Evolutionary conservation across 768 basidiomycete genomes (phyloP).

Genomic region (Lactarius hengduanensis): DNA sequence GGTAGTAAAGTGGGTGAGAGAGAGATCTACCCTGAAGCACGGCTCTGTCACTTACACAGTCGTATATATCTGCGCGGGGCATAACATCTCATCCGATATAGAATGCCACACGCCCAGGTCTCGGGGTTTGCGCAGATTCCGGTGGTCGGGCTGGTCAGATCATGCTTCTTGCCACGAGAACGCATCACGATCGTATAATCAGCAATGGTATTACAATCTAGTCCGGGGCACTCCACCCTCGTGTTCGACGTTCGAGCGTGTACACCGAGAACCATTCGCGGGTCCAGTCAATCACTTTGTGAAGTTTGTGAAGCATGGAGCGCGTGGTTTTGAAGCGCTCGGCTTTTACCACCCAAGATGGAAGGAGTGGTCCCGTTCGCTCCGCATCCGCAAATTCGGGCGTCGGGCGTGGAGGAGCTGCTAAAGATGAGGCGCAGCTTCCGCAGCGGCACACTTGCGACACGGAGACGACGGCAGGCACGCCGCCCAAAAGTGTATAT

Average conservation of each 20-base stretch:
- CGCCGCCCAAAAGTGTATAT: neutral
- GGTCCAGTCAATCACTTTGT: constrained; percentile 5
- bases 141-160: constrained; percentile 3
- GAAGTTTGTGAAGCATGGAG: neutral
- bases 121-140: constrained; percentile 4
- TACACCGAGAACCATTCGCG: neutral
- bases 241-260: constrained; percentile 9
- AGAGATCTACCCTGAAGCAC: neutral
- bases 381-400: neutral
- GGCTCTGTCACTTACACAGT: neutral
- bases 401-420: neutral
- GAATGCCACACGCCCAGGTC: constrained; percentile 2
- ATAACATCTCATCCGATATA: neutral
- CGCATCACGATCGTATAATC: constrained; percentile 3
- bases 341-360: constrained; percentile 6
- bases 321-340: constrained; percentile 7
- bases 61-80: constrained; percentile 19
- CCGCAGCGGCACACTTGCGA: neutral
- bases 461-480: constrained; percentile 4
- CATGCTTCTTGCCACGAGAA: neutral
- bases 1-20: no score
- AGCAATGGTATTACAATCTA: neutral
- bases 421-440: neutral
- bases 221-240: constrained; percentile 7
- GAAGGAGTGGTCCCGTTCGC: constrained; percentile 14